Base-by-base conservation (phyloP, 345 rosid genomes). In the Bruguiera gymnorhiza region DNA sequence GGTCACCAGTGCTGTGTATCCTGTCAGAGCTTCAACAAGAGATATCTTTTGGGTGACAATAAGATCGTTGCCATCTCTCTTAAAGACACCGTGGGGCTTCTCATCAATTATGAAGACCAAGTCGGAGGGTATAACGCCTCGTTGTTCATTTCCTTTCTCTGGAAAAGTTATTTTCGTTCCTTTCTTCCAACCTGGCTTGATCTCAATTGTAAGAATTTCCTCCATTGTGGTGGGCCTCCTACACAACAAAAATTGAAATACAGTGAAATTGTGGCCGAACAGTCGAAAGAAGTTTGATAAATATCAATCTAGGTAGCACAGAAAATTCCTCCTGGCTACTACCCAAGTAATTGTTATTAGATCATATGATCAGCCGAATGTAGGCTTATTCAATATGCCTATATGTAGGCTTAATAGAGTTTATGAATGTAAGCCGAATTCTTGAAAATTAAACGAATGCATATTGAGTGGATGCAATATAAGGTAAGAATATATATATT, bases 171-270 rank as follows among this genome's bases (percentile, higher is more conserved):
- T 83, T 77, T 89, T 93, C 15, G 96, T 90, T 51, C 98, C 97
- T 78, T 88, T 93, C 76, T 90, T 90, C 93, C 97, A 89, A 27
- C 98, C 97, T 0, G 90, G 93, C 84, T 86, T 90, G 76, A 91
- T 82, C 75, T 87, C 90, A 43, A 93, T 86, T 8, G 92, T 74
- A 36, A 90, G 87, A 55, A 89, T 87, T 80, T 89, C 97, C 70
- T 90, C 93, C 19, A 81, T 83, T 0, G 91, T 78, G 26, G 70
- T 80, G 53, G 90, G 80, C 80, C 89, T 85, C 90, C 98, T 93
- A 76, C 13, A 63, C 18, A 23, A 60, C 20, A 46, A 66, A 60
- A 36, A 8, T 57, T 36, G 50, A 16, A 13, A 36, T 58, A 54
- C 24, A 23, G n/a, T 58, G 48, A 34, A 27, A 11, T 62, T 27